A percentile compares a stretch with the other conserved stretches of the same genome.
phyloP scores from a whole-genome alignment of 2,329 filamentous ascomycete genomes.

The Claviceps maximensis region DNA sequence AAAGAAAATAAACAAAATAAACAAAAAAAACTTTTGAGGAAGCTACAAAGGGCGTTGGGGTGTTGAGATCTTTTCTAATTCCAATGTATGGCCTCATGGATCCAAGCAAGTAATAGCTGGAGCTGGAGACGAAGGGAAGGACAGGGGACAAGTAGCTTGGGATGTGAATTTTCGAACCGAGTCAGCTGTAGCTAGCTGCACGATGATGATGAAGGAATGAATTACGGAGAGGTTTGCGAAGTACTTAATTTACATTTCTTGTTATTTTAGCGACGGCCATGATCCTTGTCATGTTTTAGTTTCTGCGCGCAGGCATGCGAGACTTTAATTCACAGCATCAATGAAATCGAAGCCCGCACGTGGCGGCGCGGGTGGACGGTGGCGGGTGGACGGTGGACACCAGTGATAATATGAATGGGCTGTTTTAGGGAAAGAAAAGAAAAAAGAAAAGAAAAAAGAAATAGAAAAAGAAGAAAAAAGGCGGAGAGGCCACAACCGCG shows the following conservation, averaged over 20 bases:
- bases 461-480: no score
- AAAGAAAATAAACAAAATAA: not conserved
- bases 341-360: no score
- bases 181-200: not conserved
- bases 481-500: no score
- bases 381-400: no score
- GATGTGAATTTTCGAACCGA: not conserved
- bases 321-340: no score
- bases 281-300: no score
- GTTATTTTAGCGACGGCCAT: no score
- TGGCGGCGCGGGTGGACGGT: no score
- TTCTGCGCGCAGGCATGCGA: no score
- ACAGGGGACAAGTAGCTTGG: not conserved
- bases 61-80: not conserved
- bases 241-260: not conserved
- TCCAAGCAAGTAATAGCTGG: not conserved
- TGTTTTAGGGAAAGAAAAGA: no score
- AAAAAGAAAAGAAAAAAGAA: no score
- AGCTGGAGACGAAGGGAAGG: not conserved
- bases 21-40: not conserved
- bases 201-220: not conserved
- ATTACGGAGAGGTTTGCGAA: not conserved
- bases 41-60: conserved; percentile 3
- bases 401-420: no score
- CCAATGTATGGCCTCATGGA: not conserved